phyloP scores from a whole-genome alignment of 2,329 filamentous ascomycete species.

The Zymoseptoria tritici region DNA sequence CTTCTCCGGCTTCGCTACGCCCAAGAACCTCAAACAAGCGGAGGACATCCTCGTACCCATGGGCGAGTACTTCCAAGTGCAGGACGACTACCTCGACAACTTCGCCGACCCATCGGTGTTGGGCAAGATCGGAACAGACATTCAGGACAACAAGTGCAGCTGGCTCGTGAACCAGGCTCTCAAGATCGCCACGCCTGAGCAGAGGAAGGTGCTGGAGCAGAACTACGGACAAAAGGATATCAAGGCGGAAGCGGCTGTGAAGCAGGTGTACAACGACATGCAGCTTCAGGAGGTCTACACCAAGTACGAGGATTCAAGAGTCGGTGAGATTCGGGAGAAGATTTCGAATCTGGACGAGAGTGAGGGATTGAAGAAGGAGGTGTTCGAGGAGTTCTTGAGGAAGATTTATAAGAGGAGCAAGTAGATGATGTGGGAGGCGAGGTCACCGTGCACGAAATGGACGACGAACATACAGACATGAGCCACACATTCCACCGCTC shows the following conservation, averaged over 20 bases:
- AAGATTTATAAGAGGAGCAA: slow-evolving; percentile 99
- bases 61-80: slow-evolving; percentile 98
- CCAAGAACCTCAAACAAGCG: slow-evolving; percentile 80
- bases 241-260: slow-evolving; percentile 73
- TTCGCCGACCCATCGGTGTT: slow-evolving; percentile 88
- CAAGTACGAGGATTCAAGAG: slow-evolving; percentile 81
- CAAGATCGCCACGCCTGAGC: slow-evolving; percentile 68
- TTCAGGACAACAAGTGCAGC: slow-evolving; percentile 99
- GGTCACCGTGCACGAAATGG: too few species aligned
- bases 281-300: slow-evolving; percentile 76
- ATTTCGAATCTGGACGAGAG: slow-evolving; percentile 79
- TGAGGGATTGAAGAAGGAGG: slow-evolving; percentile 77
- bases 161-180: slow-evolving; percentile 97
- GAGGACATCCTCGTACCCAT: slow-evolving; percentile 92
- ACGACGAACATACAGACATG: too few species aligned
- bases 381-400: slow-evolving; percentile 81
- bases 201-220: slow-evolving; percentile 78
- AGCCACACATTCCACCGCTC: too few species aligned
- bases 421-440: slow-evolving; percentile 42
- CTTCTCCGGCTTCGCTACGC: slow-evolving; percentile 76
- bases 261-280: slow-evolving; percentile 81
- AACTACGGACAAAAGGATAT: slow-evolving; percentile 93
- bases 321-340: slow-evolving; percentile 65
- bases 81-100: slow-evolving; percentile 98
- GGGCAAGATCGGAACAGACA: slow-evolving; percentile 98